Evolutionary conservation across 2,329 filamentous ascomycete genomes (phyloP), one percentile per base, ranked within the genome.

Genomic region (Pseudogymnoascus sp.): DNA sequence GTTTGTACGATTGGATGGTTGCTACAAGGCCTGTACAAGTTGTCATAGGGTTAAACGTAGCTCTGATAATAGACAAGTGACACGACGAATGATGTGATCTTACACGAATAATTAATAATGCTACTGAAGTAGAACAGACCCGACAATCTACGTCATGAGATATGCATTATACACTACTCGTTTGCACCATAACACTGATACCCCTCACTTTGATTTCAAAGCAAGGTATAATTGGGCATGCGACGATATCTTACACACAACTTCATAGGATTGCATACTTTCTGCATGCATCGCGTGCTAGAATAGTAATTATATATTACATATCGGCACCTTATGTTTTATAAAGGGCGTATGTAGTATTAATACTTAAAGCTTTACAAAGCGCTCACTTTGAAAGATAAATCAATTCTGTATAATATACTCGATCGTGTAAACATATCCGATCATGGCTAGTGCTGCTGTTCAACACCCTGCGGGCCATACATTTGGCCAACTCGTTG

Each of bases 61-160:
- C 17, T 50, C 26, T 50, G 29, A 31, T 50, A 31, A 31, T 24
- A 50, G 26, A 31, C 44, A 31, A 31, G 44, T 13, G 24, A 50
- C 44, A 8, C 8, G 44, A 50, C 44, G 58, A 17, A 44, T 60
- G 36, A 60, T 60, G 58, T 40, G 58, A 44, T 60, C 40, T 60
- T n/a, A 60, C 36, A 37, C 36, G 3, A 26, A 13, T n/a, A 60
- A 29, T 60, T 60, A 26, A 29, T 21, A 37, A 60, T 60, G 7
- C n/a, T 15, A 7, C 36, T 5, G 5, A 29, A n/a, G 7, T 15
- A 29, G 7, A 47, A 24, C 41, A 47, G 13, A n/a, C 2, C 41
- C 41, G n/a, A 47, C 9, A 13, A 9, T 7, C 24, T 50, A 31
- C 26, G 44, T 50, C 44, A 50, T 31, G 44, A 15, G 31, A 31